Evolutionary conservation across 768 basidiomycete species (phyloP), one percentile per base, ranked within the genome.

Genomic region (Boletus barrowsii): DNA sequence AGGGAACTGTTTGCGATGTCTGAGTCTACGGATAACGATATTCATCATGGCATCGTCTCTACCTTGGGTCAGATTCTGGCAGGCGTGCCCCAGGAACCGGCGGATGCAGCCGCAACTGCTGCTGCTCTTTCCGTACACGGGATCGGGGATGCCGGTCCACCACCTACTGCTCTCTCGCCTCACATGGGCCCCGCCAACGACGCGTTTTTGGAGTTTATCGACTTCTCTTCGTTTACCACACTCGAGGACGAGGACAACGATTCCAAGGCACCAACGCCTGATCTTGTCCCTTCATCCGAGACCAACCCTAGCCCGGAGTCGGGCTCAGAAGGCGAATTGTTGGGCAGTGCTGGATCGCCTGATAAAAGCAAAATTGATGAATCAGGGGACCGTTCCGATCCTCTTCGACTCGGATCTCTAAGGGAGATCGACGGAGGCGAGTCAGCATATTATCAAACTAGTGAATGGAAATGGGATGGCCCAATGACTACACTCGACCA

Each of bases 261-360:
- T 45, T 86, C 84, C 14, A 87, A 87, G 63, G 81, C 84, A n/a
- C 76, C 79, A 9, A 90, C 89, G 4, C 89, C 89, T 10, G 89
- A 90, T 51, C 76, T 91, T 45, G 73, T 87, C 15, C 76, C 77
- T 33, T 81, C 84, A 11, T 84, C 87, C 18, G 88, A 88, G 54
- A 82, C 88, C 18, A 88, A 89, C 59, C 84, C 82, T 11, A 90
- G 88, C 65, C 89, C 89, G 3, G 86, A 86, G 62, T 90, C 88
- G 14, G 82, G 79, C 35, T 80, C 85, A 10, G 88, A 87, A 61
- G 73, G 79, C 30, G 86, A 85, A 52, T 68, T 72, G 24, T 66
- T 73, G 50, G 78, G 81, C 48, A 75, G 75, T 58, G 67, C 75
- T 54, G 69, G 76, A 42, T 64, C 77, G 49, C 74, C 73, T 42